These are phyloP conservation scores for Aspergillus flavus DNA, from an alignment of 2,329 filamentous ascomycete species.

Conservation along the genomic window DNA sequence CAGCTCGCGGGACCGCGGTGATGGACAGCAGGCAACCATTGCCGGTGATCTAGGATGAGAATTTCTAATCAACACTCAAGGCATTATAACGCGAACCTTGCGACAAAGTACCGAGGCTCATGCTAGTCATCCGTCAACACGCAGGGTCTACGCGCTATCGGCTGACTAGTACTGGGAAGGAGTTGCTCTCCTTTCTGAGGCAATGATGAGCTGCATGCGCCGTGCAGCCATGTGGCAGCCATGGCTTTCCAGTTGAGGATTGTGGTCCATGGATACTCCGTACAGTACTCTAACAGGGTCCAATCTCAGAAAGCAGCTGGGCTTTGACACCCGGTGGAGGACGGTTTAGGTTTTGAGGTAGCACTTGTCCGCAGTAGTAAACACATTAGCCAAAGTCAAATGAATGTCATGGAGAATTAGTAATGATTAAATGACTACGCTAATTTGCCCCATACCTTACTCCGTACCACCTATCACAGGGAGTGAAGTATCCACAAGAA, in stretches of 20 bases:
- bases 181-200: neutral
- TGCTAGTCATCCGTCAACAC: neutral
- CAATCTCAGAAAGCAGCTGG: neutral
- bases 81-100: neutral
- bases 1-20: neutral
- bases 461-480: neutral
- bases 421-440: neutral
- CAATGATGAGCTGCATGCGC: neutral
- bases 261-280: neutral
- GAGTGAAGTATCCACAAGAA: neutral
- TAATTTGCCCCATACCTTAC: neutral
- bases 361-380: neutral
- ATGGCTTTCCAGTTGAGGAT: neutral
- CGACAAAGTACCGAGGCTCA: neutral
- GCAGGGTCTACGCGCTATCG: neutral
- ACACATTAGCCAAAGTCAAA: neutral
- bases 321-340: neutral
- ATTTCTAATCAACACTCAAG: neutral
- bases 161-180: neutral
- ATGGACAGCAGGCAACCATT: neutral
- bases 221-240: neutral
- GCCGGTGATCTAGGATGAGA: neutral
- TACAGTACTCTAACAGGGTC: neutral
- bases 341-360: neutral
- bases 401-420: conserved; percentile 1